phyloP scores from a whole-genome alignment of 257 asterid species.

The Salvia splendens region DNA sequence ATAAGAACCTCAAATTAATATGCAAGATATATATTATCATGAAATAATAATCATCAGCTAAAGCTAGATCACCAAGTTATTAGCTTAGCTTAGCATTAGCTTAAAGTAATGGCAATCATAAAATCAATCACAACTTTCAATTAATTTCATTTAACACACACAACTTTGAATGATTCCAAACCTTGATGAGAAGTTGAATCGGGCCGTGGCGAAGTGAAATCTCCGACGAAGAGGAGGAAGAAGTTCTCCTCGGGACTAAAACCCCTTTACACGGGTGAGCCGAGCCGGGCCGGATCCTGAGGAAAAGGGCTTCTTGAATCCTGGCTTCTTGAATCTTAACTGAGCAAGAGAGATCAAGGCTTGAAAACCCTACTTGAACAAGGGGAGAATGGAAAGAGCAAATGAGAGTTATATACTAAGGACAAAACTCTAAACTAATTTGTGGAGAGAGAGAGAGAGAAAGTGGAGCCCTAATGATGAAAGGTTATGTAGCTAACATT shows the following conservation, averaged over 20 bases:
- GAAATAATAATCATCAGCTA: not conserved
- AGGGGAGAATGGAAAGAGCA: conserved; percentile 41
- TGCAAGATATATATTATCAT: no score
- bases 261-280: not conserved
- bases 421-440: no score
- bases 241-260: conserved; percentile 57
- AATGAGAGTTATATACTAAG: conserved; percentile 33
- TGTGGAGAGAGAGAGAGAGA: conserved; percentile 24
- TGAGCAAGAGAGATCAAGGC: no score
- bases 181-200: conserved; percentile 25
- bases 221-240: no score
- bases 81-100: not conserved
- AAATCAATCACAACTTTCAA: not conserved
- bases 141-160: not conserved
- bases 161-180: conserved; percentile 1
- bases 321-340: no score
- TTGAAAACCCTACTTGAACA: conserved; percentile 26
- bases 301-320: not conserved
- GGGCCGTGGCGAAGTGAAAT: conserved; percentile 2
- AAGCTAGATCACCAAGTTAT: not conserved
- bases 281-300: conserved; percentile 46
- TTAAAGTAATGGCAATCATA: not conserved
- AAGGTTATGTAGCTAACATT: conserved; percentile 31
- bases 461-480: conserved; percentile 68
- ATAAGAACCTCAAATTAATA: not conserved